Base-by-base conservation (phyloP, 805 yeast species). In the Ogataea pini region DNA sequence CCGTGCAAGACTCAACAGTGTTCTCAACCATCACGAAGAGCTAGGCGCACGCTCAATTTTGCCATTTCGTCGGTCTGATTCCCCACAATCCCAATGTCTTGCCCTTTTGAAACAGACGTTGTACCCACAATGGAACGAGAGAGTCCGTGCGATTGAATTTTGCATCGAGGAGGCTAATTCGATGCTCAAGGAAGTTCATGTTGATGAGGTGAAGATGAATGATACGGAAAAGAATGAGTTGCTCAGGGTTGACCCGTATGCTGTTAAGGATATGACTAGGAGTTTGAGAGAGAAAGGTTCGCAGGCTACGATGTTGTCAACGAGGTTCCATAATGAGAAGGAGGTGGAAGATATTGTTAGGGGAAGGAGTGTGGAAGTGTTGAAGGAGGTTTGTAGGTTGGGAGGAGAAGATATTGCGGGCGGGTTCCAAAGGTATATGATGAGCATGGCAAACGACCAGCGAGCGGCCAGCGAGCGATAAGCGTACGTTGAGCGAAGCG, bases 211-310 rank as follows among this genome's bases (percentile, higher is more conserved):
- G 44, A 51, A 39, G 53, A 52, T 48, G 48, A 50, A 24, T 44
- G 58, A 38, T 12, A 64, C 49, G 37, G 63, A 46, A 39, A 50
- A 50, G 27, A 59, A 48, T 53, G 53, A 51, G 27, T 43, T 52
- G 53, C 62, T 36, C 64, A 65, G 79, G 24, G 54, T 75, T 4
- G 82, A 80, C 56, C 83, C 85, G 1, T 80, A 80, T 54, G 78
- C 77, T 3, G 65, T 69, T 9, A 68, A 73, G 43, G 77, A 76
- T 38, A 34, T 63, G 6, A 51, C 63, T 18, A 65, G 64, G 7
- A 59, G 61, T 16, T 60, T 63, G 14, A 67, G 67, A 14, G 48
- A 54, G 3, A 64, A 63, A 36, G 68, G 62, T 37, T 41, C 19
- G 2, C 60, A 63, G 13, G 65, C 67, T 43, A 58, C 61, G n/a